These are phyloP conservation scores for Xerocomus spinulosus DNA, from an alignment of 768 basidiomycete genomes.

Conservation along the genomic window DNA sequence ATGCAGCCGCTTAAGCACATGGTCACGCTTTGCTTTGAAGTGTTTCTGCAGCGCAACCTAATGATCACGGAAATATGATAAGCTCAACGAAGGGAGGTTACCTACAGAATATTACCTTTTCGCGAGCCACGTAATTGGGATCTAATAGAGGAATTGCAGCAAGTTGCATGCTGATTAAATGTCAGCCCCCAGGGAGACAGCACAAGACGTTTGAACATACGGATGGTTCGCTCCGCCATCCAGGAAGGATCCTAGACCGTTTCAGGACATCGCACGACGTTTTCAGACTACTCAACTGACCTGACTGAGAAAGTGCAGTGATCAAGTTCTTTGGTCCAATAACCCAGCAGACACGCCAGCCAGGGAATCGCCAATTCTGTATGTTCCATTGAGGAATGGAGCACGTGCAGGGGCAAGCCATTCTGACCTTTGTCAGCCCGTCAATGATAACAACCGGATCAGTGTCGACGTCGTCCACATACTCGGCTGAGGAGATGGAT, in stretches of 20 bases:
- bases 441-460: constrained; percentile 85
- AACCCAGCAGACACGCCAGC: constrained; percentile 94
- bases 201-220: constrained; percentile 39
- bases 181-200: background rate
- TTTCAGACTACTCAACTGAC: constrained; percentile 27
- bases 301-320: constrained; percentile 87
- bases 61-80: background rate
- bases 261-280: background rate
- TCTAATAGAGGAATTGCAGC: constrained; percentile 85
- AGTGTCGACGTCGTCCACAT: constrained; percentile 81
- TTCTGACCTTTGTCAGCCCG: constrained; percentile 79
- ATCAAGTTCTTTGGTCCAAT: constrained; percentile 86
- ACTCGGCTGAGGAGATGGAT: constrained; percentile 77
- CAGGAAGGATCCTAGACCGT: constrained; percentile 65
- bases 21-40: constrained; percentile 89
- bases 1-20: constrained; percentile 78
- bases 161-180: constrained; percentile 61
- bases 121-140: constrained; percentile 57
- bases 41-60: constrained; percentile 81
- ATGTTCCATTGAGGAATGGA: constrained; percentile 9
- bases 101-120: constrained; percentile 47
- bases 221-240: constrained; percentile 95
- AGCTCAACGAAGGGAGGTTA: background rate
- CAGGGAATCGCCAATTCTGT: constrained; percentile 92
- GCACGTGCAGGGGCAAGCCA: background rate